A percentile compares a stretch with the other conserved stretches of the same genome.
phyloP scores from a whole-genome alignment of 768 basidiomycete genomes.

The Boletus subcaerulescens region DNA sequence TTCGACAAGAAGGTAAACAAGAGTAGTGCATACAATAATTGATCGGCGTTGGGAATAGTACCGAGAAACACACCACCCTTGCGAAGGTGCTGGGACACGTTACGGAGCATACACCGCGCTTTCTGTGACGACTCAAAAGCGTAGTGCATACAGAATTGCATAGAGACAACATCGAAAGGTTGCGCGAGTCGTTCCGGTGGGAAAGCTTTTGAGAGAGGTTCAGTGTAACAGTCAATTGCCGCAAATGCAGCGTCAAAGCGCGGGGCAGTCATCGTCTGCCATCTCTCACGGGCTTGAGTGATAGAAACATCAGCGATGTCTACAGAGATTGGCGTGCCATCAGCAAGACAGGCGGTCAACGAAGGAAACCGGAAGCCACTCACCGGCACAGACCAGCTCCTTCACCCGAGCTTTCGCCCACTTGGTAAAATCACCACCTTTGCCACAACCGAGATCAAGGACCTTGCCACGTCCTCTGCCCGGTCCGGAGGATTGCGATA shows the following conservation, averaged over 20 bases:
- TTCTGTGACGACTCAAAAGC: conserved; percentile 92
- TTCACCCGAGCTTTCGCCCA: conserved; percentile 85
- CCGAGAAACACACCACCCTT: conserved; percentile 92
- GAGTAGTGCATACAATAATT: conserved; percentile 64
- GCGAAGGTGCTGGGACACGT: conserved; percentile 77
- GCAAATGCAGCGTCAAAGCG: conserved; percentile 80
- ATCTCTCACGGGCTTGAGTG: conserved; percentile 79
- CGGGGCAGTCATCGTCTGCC: conserved; percentile 47
- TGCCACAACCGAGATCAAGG: conserved; percentile 97
- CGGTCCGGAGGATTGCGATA: conserved; percentile 22
- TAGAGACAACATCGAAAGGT: conserved; percentile 91
- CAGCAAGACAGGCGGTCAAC: background rate
- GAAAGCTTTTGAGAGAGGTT: conserved; percentile 68
- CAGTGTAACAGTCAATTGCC: conserved; percentile 84
- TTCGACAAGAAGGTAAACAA: conserved; percentile 1
- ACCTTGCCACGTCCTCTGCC: conserved; percentile 62
- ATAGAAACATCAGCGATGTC: conserved; percentile 90
- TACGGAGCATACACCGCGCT: conserved; percentile 87
- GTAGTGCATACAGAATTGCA: conserved; percentile 99
- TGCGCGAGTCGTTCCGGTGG: conserved; percentile 54
- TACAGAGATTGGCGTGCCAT: conserved; percentile 28
- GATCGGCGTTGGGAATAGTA: conserved; percentile 90
- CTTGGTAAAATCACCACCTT: conserved; percentile 95
- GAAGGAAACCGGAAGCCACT: conserved; percentile 21
- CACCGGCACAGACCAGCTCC: conserved; percentile 82